A percentile compares a stretch with the other conserved stretches of the same genome.
Evolutionary conservation across 2,329 filamentous ascomycete species (phyloP).

Genomic region (Stachybotrys chartarum): DNA sequence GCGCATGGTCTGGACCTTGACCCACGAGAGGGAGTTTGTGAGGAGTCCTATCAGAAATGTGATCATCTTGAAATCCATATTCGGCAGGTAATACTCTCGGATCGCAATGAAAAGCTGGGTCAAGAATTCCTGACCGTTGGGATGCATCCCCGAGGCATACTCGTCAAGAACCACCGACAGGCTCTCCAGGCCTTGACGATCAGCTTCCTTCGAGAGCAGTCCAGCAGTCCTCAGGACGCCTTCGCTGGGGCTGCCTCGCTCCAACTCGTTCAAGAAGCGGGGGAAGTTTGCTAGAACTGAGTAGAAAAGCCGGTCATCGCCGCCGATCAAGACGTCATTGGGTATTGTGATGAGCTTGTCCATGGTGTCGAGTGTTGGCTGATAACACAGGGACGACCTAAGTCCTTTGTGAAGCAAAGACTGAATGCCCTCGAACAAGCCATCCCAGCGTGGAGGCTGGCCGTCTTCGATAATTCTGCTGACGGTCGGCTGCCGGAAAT

Average conservation of each 20-base stretch:
- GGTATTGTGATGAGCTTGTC: conserved; percentile 74
- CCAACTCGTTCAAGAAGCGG: conserved; percentile 72
- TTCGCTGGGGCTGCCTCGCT: conserved; percentile 51
- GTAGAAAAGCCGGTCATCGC: conserved; percentile 76
- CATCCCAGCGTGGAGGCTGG: conserved; percentile 82
- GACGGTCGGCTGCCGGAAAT: conserved; percentile 64
- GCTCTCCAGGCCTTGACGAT: conserved; percentile 59
- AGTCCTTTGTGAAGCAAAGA: conserved; percentile 85
- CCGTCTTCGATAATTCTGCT: conserved; percentile 67
- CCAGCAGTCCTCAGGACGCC: conserved; percentile 57
- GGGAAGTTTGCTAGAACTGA: conserved; percentile 88
- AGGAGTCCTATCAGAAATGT: conserved; percentile 87
- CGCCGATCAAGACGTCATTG: conserved; percentile 72
- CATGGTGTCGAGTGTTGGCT: conserved; percentile 68
- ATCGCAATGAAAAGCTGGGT: conserved; percentile 66
- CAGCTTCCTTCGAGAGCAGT: conserved; percentile 64
- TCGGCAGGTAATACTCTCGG: conserved; percentile 70
- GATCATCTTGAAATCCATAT: conserved; percentile 75
- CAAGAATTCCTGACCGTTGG: conserved; percentile 68
- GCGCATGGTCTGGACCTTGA: conserved; percentile 89
- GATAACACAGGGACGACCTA: conserved; percentile 76
- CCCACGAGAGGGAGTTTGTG: conserved; percentile 82
- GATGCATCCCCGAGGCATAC: conserved; percentile 61
- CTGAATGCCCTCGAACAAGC: conserved; percentile 78
- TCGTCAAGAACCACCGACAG: conserved; percentile 64